A percentile compares a stretch with the other conserved stretches of the same genome.
Evolutionary conservation across 2,329 filamentous ascomycete species (phyloP).

Genomic region (Dothiorella sarmentorum): DNA sequence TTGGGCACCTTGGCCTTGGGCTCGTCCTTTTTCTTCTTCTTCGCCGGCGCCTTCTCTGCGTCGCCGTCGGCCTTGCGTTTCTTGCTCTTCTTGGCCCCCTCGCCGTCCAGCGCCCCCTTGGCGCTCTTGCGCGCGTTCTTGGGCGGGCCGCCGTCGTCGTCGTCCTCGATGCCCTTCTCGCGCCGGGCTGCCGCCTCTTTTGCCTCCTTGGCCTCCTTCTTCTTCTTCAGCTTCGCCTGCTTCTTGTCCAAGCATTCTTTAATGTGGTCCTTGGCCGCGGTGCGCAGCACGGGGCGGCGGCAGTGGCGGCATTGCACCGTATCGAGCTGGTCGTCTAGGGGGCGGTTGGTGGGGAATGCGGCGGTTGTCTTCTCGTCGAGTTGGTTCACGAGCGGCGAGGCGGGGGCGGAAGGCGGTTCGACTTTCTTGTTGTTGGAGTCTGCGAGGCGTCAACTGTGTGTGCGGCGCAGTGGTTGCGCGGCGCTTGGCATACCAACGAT

Average conservation of each 20-base stretch:
- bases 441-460: neutral
- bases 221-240: slow-evolving; percentile 60
- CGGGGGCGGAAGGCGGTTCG: slow-evolving; percentile 12
- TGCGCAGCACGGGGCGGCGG: slow-evolving; percentile 79
- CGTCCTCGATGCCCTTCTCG: slow-evolving; percentile 44
- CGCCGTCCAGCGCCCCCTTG: slow-evolving; percentile 38
- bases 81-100: slow-evolving; percentile 42
- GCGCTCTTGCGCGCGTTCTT: slow-evolving; percentile 40
- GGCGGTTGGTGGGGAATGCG: slow-evolving; percentile 76
- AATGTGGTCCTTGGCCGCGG: slow-evolving; percentile 74
- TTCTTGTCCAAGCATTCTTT: slow-evolving; percentile 80
- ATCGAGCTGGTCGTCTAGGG: slow-evolving; percentile 75
- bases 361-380: slow-evolving; percentile 74
- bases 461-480: neutral
- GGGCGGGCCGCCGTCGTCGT: slow-evolving; percentile 38
- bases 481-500: slow-evolving; percentile 52
- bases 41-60: slow-evolving; percentile 69
- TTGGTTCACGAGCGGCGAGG: slow-evolving; percentile 47
- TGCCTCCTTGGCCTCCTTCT: slow-evolving; percentile 61
- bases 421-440: slow-evolving; percentile 17
- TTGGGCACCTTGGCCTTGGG: slow-evolving; percentile 79
- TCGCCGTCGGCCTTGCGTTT: slow-evolving; percentile 52
- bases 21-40: slow-evolving; percentile 94
- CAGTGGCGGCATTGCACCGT: slow-evolving; percentile 86
- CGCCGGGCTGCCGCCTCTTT: slow-evolving; percentile 49